Base-by-base conservation (phyloP, 176 grass and related monocot species). In the Avena sativa region DNA sequence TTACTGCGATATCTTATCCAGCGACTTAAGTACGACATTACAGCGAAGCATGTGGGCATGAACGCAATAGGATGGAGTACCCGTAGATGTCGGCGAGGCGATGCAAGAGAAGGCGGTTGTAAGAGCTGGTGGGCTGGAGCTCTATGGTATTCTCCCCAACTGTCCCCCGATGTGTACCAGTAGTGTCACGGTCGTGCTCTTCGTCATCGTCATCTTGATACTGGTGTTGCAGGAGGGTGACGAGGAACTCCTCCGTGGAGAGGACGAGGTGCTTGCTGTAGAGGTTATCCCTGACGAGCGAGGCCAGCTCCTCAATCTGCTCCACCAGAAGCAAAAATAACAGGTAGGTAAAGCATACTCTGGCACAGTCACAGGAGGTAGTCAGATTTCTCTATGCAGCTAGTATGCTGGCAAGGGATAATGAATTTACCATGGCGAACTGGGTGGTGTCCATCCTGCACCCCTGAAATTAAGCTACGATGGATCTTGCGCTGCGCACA, bases 221-320 rank as follows among this genome's bases (percentile, higher is more conserved):
- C 50, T 87, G 82, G 21, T 87, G 63, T 81, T 93, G 75, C 61
- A 96, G 92, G 63, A 83, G 78, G 71, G 71, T 79, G 79, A 96
- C 19, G 12, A 98, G 80, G 8, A 74, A 9, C 81, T 98, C 97
- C 78, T 98, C 94, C 19, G 89, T 93, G 76, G 97, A 91, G 83
- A 98, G 97, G 52, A 98, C 80, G n/a, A 98, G 92, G 76, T 98
- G 97, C 76, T 98, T 98, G 90, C 90, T 93, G 86, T 91, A 88
- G 51, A 98, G 91, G 86, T 98, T 98, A 60, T 98, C 94, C 88
- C 90, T 98, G 77, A 98, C 64, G 61, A 98, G 97, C 81, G 89
- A 96, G 80, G 97, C 92, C 79, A 98, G 89, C 87, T 98, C 97
- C 87, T 98, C 89, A 3, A 96, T 91, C 91, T 95, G 78, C 34